Evolutionary conservation across 2,329 filamentous ascomycete species (phyloP).

Genomic region (Botrytis elliptica): DNA sequence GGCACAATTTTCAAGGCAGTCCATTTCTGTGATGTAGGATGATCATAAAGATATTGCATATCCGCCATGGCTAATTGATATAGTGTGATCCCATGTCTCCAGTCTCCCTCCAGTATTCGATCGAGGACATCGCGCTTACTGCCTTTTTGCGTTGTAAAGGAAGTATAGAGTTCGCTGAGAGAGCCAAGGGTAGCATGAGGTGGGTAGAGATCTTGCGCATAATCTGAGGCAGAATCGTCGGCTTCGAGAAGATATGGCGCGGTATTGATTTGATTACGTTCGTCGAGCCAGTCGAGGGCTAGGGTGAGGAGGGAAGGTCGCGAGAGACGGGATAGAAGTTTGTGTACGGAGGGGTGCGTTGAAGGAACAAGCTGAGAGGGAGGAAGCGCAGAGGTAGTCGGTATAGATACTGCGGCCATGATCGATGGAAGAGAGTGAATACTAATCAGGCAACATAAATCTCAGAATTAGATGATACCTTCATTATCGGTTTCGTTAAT

Average conservation of each 20-base stretch:
- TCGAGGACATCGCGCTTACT: constrained; percentile 62
- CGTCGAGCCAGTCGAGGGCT: constrained; percentile 74
- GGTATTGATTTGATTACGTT: constrained; percentile 59
- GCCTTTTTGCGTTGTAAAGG: constrained; percentile 59
- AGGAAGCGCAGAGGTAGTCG: constrained; percentile 70
- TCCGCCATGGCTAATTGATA: constrained; percentile 71
- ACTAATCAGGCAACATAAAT: neutral
- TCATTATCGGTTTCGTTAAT: neutral
- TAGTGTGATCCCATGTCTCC: constrained; percentile 61
- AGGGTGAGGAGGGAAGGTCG: constrained; percentile 70
- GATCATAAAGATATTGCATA: constrained; percentile 63
- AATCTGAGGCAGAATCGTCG: constrained; percentile 49
- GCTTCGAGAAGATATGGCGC: constrained; percentile 55
- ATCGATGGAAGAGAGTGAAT: neutral
- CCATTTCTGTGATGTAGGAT: constrained; percentile 64
- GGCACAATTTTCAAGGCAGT: constrained; percentile 59
- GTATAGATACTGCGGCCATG: constrained; percentile 53
- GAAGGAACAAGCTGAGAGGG: constrained; percentile 67
- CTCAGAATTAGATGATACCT: neutral
- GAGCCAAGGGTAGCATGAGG: constrained; percentile 63
- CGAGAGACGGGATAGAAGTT: constrained; percentile 67
- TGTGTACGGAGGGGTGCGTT: constrained; percentile 61
- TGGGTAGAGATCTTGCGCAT: constrained; percentile 66
- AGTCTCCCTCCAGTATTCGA: constrained; percentile 66
- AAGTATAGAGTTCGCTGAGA: constrained; percentile 63